Conservation (phyloP, 768 basidiomycete species). For the Pulveroboletus sp. region DNA sequence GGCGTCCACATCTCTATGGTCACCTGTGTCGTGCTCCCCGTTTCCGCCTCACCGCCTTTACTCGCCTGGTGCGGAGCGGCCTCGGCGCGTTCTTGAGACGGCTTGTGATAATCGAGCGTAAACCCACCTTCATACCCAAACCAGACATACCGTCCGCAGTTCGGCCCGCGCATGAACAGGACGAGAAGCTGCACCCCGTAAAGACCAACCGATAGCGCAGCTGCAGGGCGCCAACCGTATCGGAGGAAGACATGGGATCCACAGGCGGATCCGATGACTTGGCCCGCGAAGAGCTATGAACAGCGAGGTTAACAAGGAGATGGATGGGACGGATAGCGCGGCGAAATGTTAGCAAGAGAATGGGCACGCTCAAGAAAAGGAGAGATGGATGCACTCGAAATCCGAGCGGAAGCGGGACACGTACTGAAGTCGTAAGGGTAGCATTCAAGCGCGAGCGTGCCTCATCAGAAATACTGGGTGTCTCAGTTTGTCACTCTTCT, state of each 20-base stretch:
- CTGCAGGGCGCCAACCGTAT: slow-evolving; percentile 36
- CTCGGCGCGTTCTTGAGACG: neutral
- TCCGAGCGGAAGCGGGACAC: neutral
- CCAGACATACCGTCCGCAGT: slow-evolving; percentile 40
- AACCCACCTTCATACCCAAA: slow-evolving; percentile 61
- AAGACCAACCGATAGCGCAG: slow-evolving; percentile 32
- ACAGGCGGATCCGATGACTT: slow-evolving; percentile 40
- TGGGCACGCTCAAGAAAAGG: neutral
- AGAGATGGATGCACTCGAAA: neutral
- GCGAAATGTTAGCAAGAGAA: neutral
- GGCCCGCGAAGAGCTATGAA: slow-evolving; percentile 31
- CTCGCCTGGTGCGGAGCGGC: neutral
- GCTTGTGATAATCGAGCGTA: neutral
- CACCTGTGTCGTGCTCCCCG: neutral
- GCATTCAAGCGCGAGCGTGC: slow-evolving; percentile 30
- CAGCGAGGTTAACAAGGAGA: neutral
- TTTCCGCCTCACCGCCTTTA: neutral
- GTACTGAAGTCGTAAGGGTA: slow-evolving; percentile 24
- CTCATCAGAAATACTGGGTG: slow-evolving; percentile 24
- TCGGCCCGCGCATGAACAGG: slow-evolving; percentile 36
- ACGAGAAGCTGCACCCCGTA: slow-evolving; percentile 33
- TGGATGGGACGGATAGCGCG: neutral
- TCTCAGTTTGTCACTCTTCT: neutral
- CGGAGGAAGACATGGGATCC: slow-evolving; percentile 39
- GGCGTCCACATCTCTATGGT: slow-evolving; percentile 6